Evolutionary conservation across 2,329 filamentous ascomycete genomes (phyloP), one percentile per base, ranked within the genome.

Genomic region (Myriosclerotinia duriaeana): DNA sequence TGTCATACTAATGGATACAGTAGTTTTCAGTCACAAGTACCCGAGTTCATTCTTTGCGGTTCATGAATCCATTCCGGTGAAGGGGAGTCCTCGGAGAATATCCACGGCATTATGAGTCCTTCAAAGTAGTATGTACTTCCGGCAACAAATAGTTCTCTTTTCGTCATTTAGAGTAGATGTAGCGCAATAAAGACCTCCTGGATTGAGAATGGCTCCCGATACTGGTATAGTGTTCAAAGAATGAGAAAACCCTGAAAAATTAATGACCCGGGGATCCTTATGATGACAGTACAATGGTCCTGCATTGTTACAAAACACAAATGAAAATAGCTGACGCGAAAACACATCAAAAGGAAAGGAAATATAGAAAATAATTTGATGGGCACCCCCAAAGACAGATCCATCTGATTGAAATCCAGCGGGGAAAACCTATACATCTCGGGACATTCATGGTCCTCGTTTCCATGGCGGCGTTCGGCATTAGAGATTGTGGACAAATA

Each of bases 401-500:
- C 42, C 30, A 60, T 22, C 30, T 3, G 30, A 14, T 46, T 22
- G 30, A 15, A 7, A 60, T 60, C 20, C 56, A 38, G 6, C 12
- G 14, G 20, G 20, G 20, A 36, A 59, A 59, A 48, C 11, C 6
- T 59, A 36, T 36, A 46, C 42, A 60, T 60, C 56, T 60, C 42
- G 8, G 56, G 30, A 17, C 17, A 48, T 48, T 30, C 26, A 48
- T 20, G 36, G 56, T 42, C 20, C 3, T 6, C 12, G 7, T 4
- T 11, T 36, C 20, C n/a, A 38, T 34, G 56, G 56, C 42, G 36
- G 17, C 36, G 9, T 22, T 48, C 42, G 56, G 56, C 42, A 60
- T 26, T 60, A 60, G 56, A 22, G 42, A 46, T 48, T 22, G 42
- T 36, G 42, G 42, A 59, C 3, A 36, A 59, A 11, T 22, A 17